phyloP scores from a whole-genome alignment of 23 red algal genomes.

The Agarophyton chilense region DNA sequence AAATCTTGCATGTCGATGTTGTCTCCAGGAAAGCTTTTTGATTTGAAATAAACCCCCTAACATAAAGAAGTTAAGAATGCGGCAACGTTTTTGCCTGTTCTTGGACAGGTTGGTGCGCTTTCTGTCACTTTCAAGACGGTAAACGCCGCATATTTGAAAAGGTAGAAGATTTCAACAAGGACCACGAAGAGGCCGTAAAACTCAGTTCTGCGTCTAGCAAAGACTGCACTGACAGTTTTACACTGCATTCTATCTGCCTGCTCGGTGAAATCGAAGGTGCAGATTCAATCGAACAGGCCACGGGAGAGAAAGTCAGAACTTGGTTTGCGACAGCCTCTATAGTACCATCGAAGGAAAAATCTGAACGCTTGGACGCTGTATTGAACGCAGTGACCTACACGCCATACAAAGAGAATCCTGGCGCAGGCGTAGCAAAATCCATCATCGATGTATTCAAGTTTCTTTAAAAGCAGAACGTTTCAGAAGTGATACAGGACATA shows the following conservation, averaged over 20 bases:
- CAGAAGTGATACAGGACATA: too few species aligned
- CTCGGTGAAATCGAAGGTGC: conserved; percentile 55
- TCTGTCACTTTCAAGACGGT: conserved; percentile 3
- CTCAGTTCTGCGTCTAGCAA: conserved; percentile 16
- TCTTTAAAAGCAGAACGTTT: not conserved
- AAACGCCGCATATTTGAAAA: not conserved
- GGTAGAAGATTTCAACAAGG: conserved; percentile 6
- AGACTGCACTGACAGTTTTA: not conserved
- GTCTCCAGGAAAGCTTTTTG: too few species aligned
- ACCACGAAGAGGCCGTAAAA: not conserved
- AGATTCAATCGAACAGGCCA: conserved; percentile 12
- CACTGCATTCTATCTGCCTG: conserved; percentile 38
- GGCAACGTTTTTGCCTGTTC: too few species aligned
- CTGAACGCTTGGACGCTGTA: too few species aligned
- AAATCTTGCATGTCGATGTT: too few species aligned
- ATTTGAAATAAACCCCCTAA: too few species aligned
- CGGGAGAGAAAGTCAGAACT: too few species aligned
- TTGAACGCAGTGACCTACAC: not conserved
- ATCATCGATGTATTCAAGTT: not conserved
- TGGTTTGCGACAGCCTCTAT: too few species aligned
- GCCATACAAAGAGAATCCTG: not conserved
- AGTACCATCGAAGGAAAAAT: too few species aligned
- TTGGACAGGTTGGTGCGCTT: too few species aligned
- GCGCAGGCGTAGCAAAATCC: not conserved
- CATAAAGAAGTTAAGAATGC: too few species aligned